Conservation (phyloP, 257 asterid species). For the Solanum appendiculatum region DNA sequence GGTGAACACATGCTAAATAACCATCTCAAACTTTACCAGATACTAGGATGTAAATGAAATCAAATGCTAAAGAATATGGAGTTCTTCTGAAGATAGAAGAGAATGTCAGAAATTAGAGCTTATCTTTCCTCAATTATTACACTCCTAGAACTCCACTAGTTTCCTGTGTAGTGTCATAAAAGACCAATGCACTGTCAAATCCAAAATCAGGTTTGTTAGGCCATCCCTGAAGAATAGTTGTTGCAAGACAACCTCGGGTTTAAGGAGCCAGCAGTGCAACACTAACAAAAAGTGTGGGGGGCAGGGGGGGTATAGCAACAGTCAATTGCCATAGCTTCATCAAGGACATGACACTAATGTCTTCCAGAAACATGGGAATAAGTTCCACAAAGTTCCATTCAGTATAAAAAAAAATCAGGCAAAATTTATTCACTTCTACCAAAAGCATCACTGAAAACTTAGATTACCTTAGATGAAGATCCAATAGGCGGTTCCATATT, state of each 20-base stretch:
- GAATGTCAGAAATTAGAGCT: neutral
- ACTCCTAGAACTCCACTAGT: neutral
- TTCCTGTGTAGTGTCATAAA: neutral
- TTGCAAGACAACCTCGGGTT: neutral
- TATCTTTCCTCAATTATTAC: neutral
- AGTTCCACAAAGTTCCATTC: neutral
- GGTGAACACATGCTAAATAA: neutral
- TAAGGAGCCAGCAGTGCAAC: neutral
- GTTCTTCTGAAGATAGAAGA: neutral
- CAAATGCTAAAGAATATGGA: neutral
- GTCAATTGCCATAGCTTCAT: neutral
- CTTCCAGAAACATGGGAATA: neutral
- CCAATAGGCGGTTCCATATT: slow-evolving; percentile 24
- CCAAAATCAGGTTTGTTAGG: neutral
- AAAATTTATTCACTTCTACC: neutral
- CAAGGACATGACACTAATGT: neutral
- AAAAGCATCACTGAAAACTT: neutral
- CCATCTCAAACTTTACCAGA: neutral
- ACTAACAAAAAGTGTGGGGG: neutral
- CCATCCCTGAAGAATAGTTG: neutral
- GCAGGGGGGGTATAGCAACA: neutral
- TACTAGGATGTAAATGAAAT: neutral
- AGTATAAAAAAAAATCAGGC: neutral
- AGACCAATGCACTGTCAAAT: neutral
- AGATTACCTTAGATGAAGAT: slow-evolving; percentile 43